A percentile compares a stretch with the other conserved stretches of the same genome.
These are phyloP conservation scores for Letharia columbiana DNA, from an alignment of 495 filamentous ascomycete genomes.

Conservation along the genomic window DNA sequence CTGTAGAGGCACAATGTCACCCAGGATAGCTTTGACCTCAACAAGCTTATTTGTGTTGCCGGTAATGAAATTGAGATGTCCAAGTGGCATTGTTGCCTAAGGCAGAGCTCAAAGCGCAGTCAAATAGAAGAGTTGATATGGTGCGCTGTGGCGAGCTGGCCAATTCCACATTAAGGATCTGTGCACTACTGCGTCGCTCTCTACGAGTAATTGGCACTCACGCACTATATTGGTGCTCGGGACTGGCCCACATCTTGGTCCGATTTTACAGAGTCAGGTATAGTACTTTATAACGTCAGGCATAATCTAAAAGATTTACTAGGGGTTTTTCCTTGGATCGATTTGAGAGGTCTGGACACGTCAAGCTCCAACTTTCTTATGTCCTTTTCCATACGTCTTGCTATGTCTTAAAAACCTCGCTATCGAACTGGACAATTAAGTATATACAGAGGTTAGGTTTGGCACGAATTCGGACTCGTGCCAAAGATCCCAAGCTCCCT, in stretches of 20 bases:
- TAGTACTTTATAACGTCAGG: neutral
- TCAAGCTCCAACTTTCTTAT: neutral
- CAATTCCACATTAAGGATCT: neutral
- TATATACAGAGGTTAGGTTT: neutral
- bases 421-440: neutral
- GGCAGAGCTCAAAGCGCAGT: neutral
- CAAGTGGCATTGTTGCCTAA: constrained; percentile 21
- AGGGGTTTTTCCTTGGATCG: neutral
- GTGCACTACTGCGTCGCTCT: neutral
- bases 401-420: neutral
- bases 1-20: constrained; percentile 54
- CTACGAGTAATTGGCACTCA: neutral
- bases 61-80: constrained; percentile 82
- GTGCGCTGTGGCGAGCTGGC: neutral
- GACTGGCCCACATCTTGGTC: neutral
- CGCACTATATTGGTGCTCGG: neutral
- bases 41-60: constrained; percentile 87
- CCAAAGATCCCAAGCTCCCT: neutral
- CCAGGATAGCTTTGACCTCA: constrained; percentile 81
- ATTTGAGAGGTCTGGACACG: neutral
- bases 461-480: neutral
- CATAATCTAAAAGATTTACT: neutral
- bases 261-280: neutral
- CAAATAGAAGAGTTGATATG: neutral
- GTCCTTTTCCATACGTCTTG: neutral